Conservation (phyloP, 2,329 filamentous ascomycete species). For the Sclerotinia spermophila region DNA sequence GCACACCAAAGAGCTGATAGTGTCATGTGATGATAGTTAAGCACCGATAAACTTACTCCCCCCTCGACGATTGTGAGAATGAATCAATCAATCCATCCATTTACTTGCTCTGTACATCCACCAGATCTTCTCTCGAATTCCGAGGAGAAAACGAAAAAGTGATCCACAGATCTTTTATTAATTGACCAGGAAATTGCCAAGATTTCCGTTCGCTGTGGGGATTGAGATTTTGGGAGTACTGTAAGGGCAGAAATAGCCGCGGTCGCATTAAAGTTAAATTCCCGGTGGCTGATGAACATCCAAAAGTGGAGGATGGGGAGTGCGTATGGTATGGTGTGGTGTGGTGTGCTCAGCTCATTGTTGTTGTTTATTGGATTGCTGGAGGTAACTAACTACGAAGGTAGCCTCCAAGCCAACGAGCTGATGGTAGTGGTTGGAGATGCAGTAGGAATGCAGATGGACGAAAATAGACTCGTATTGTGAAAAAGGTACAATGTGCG, state of each 20-base stretch:
- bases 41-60: background rate
- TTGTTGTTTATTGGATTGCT: background rate
- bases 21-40: background rate
- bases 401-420: background rate
- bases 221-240: background rate
- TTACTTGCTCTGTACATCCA: background rate
- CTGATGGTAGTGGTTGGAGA: background rate
- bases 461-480: slow-evolving; percentile 13
- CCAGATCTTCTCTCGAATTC: background rate
- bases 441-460: background rate
- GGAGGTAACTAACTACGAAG: background rate
- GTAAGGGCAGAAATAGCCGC: background rate
- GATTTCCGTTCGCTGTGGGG: background rate
- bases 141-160: background rate
- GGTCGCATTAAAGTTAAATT: background rate
- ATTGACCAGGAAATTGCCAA: background rate
- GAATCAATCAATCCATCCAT: background rate
- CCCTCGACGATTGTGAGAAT: background rate
- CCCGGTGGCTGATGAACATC: background rate
- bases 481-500: background rate
- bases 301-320: background rate
- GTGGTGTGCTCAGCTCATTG: background rate
- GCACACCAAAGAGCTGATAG: too few species aligned
- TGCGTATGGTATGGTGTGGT: background rate
- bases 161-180: background rate